These are phyloP conservation scores for Nitzschia palea DNA, from an alignment of 108 stramenopile genomes.

Conservation along the genomic window DNA sequence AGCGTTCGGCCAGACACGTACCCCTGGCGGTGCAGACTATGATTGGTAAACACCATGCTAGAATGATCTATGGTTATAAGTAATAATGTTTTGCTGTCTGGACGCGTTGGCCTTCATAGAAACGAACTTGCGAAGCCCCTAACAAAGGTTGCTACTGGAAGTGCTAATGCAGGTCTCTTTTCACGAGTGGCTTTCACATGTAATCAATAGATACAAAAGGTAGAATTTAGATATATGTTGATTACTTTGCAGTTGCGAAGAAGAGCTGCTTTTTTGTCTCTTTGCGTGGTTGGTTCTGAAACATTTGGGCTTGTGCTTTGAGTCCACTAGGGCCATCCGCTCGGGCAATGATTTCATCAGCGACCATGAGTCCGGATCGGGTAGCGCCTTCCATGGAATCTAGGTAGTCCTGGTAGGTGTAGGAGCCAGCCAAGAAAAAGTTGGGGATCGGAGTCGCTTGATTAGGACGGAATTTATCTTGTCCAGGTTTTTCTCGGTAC, in stretches of 20 bases:
- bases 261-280: constrained; percentile 1
- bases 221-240: no score
- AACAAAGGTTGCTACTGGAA: no score
- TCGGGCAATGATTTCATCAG: constrained; percentile 91
- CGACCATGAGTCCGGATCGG: constrained; percentile 90
- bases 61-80: no score
- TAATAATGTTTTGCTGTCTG: no score
- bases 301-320: constrained; percentile 31
- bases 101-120: no score
- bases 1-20: constrained; percentile 68
- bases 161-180: no score
- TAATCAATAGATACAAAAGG: no score
- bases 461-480: constrained; percentile 92
- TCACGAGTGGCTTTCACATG: no score
- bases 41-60: constrained; percentile 60
- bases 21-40: constrained; percentile 68
- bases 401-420: constrained; percentile 97
- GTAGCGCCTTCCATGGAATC: constrained; percentile 99
- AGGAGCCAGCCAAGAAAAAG: constrained; percentile 96
- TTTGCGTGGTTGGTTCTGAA: neutral
- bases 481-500: constrained; percentile 93
- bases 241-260: neutral
- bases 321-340: constrained; percentile 80
- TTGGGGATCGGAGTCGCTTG: constrained; percentile 95
- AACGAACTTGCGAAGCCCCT: no score